phyloP scores from a whole-genome alignment of 1,284 basidiomycete genomes.

The Rhodofomes roseus region DNA sequence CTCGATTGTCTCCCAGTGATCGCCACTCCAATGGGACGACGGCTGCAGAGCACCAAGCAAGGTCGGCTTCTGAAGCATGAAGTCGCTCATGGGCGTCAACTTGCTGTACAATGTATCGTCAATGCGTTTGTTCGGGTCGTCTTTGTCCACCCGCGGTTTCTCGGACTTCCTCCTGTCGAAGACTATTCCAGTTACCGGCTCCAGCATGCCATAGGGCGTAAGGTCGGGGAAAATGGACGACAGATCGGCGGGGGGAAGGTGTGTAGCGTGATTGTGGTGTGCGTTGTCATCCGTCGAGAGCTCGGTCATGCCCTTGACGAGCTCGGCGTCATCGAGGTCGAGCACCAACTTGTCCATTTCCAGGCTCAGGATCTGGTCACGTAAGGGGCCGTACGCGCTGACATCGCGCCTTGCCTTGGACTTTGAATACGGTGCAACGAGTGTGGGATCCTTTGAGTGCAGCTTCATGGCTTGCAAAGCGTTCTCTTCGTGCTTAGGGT shows the following conservation, averaged over 20 bases:
- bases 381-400: slow-evolving; percentile 45
- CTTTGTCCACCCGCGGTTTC: slow-evolving; percentile 23
- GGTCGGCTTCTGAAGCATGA: slow-evolving; percentile 67
- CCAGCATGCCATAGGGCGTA: slow-evolving; percentile 49
- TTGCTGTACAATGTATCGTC: slow-evolving; percentile 70
- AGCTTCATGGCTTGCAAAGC: slow-evolving; percentile 17
- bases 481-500: slow-evolving; percentile 3
- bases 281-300: slow-evolving; percentile 33
- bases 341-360: slow-evolving; percentile 58
- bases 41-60: slow-evolving; percentile 68
- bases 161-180: slow-evolving; percentile 42
- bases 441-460: slow-evolving; percentile 42
- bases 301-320: slow-evolving; percentile 34
- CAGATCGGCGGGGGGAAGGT: slow-evolving; percentile 40
- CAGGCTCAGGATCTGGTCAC: slow-evolving; percentile 57
- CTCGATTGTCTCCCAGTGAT: slow-evolving; percentile 57
- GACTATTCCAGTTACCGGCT: slow-evolving; percentile 33
- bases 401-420: slow-evolving; percentile 34
- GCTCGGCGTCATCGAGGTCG: slow-evolving; percentile 39
- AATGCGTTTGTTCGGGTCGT: slow-evolving; percentile 64
- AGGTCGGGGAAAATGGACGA: slow-evolving; percentile 64
- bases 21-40: slow-evolving; percentile 59
- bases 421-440: slow-evolving; percentile 36
- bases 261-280: slow-evolving; percentile 27
- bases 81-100: slow-evolving; percentile 58